Evolutionary conservation across 2,329 filamentous ascomycete species (phyloP).

Genomic region (Beauveria sp.): DNA sequence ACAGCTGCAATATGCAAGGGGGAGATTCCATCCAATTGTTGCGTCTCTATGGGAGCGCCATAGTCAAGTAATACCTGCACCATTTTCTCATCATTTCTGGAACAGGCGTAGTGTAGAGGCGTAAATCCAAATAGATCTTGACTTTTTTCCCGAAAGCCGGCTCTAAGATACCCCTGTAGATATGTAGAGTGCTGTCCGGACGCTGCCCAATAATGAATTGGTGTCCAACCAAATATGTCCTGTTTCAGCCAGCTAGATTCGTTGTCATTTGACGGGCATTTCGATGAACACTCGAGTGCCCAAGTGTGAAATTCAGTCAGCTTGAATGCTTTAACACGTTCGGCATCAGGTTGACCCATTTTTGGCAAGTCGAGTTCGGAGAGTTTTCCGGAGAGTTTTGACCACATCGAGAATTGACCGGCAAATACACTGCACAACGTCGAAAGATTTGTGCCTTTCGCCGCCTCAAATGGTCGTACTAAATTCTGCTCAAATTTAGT

Average conservation of each 20-base stretch:
- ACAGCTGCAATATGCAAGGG: neutral
- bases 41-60: neutral
- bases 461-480: neutral
- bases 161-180: neutral
- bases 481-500: neutral
- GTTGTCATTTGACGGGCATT: neutral
- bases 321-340: neutral
- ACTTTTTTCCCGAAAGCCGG: neutral
- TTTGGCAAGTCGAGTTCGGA: too few species aligned
- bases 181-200: too few species aligned
- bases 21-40: neutral
- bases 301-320: neutral
- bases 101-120: neutral
- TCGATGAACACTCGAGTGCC: neutral
- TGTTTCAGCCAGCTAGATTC: neutral
- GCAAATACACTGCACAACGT: neutral
- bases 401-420: neutral
- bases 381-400: neutral
- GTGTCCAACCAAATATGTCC: neutral
- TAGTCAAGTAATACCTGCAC: neutral
- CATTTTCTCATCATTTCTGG: neutral
- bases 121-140: neutral
- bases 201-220: neutral
- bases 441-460: neutral
- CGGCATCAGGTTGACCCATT: neutral